Percentiles rank a stretch among this genome's conserved stretches.
These are phyloP conservation scores for Barnettozyma populi DNA, from an alignment of 805 yeast genomes.

Conservation along the genomic window DNA sequence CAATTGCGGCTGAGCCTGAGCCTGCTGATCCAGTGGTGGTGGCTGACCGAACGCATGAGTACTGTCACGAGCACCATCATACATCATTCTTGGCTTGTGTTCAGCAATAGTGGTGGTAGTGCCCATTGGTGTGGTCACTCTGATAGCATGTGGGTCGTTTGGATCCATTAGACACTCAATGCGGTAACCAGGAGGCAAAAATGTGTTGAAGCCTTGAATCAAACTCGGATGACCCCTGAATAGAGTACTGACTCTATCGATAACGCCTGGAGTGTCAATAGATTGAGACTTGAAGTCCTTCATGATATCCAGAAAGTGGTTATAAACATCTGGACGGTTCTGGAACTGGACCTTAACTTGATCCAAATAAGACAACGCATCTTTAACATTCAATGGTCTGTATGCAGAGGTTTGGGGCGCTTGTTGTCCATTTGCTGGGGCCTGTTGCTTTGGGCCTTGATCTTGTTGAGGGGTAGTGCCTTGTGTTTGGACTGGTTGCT, in stretches of 20 bases:
- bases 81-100: constrained; percentile 16
- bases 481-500: constrained; percentile 21
- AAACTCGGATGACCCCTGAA: constrained; percentile 91
- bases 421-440: constrained; percentile 9
- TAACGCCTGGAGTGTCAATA: constrained; percentile 97
- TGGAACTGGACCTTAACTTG: constrained; percentile 92
- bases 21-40: constrained; percentile 9
- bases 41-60: constrained; percentile 6
- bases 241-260: constrained; percentile 85
- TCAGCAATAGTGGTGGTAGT: constrained; percentile 46
- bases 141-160: constrained; percentile 83
- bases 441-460: constrained; percentile 5
- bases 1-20: constrained; percentile 7
- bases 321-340: constrained; percentile 91
- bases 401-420: constrained; percentile 31
- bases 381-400: constrained; percentile 89
- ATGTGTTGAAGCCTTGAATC: constrained; percentile 96
- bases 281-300: constrained; percentile 95
- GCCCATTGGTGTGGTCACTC: constrained; percentile 95
- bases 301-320: constrained; percentile 95
- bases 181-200: constrained; percentile 92
- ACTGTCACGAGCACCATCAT: constrained; percentile 11
- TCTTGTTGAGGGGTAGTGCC: constrained; percentile 13
- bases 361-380: constrained; percentile 91
- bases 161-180: constrained; percentile 90